Evolutionary conservation across 108 stramenopile genomes (phyloP).

Genomic region (Skeletonema tropicum): DNA sequence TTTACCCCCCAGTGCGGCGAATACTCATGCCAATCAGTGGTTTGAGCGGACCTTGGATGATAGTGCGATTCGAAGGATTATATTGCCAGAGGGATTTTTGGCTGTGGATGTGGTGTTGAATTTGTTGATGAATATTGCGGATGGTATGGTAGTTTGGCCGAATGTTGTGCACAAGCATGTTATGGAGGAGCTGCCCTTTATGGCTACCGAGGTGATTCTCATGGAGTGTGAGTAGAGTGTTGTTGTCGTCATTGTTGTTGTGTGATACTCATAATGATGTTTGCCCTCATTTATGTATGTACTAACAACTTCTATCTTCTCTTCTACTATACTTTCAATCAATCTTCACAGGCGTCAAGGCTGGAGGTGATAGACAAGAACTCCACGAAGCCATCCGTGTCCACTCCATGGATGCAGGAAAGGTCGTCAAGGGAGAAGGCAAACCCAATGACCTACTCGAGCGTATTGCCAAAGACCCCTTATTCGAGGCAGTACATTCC

Average conservation of each 20-base stretch:
- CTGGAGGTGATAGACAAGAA: conserved; percentile 97
- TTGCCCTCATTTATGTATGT: not conserved
- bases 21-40: conserved; percentile 98
- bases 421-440: conserved; percentile 97
- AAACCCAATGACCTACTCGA: conserved; percentile 97
- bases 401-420: conserved; percentile 98
- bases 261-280: not conserved
- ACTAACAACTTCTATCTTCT: not conserved
- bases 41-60: conserved; percentile 99
- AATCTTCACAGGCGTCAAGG: conserved; percentile 83
- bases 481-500: conserved; percentile 89
- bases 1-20: conserved; percentile 88
- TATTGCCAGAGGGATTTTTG: conserved; percentile 97
- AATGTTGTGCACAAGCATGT: conserved; percentile 93
- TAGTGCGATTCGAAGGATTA: conserved; percentile 96
- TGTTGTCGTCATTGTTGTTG: not conserved
- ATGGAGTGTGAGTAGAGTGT: conserved; percentile 91
- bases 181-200: conserved; percentile 98
- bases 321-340: conserved; percentile 10
- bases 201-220: conserved; percentile 99
- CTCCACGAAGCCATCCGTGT: conserved; percentile 98
- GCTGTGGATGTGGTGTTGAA: conserved; percentile 95
- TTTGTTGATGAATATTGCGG: conserved; percentile 91
- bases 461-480: conserved; percentile 88
- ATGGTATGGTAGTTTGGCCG: conserved; percentile 98